Percentiles rank a stretch among this genome's conserved stretches.
phyloP scores from a whole-genome alignment of 331 rosid species.

The Rosa hybrid region DNA sequence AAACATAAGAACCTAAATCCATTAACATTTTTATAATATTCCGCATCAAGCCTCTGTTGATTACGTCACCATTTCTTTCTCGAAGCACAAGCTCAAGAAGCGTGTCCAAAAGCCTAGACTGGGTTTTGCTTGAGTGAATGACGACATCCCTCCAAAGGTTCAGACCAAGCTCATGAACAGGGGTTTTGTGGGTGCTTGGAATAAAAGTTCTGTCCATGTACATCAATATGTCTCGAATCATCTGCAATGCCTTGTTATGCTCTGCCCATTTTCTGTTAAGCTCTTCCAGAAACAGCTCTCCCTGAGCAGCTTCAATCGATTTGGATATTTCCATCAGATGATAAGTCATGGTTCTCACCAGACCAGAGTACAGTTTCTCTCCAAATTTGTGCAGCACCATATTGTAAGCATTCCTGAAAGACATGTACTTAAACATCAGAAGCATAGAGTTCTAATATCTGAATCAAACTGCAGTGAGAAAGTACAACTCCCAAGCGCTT shows the following conservation, averaged over 20 bases:
- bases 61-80: conserved; percentile 84
- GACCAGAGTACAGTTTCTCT: conserved; percentile 77
- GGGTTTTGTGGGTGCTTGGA: conserved; percentile 63
- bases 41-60: conserved; percentile 92
- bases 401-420: conserved; percentile 77
- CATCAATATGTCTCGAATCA: conserved; percentile 87
- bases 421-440: conserved; percentile 13
- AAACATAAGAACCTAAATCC: conserved; percentile 83
- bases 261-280: conserved; percentile 87
- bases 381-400: conserved; percentile 95
- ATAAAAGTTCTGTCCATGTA: conserved; percentile 93
- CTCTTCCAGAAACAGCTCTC: conserved; percentile 80
- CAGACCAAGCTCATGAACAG: conserved; percentile 92
- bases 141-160: conserved; percentile 93
- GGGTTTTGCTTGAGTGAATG: conserved; percentile 74
- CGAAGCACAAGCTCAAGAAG: conserved; percentile 79
- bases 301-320: conserved; percentile 74
- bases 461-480: neutral
- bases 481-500: neutral
- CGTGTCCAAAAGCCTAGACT: conserved; percentile 55
- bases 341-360: conserved; percentile 68
- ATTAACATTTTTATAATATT: conserved; percentile 74
- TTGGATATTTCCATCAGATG: conserved; percentile 76
- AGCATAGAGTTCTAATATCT: neutral
- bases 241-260: conserved; percentile 78